Evolutionary conservation across 352 stramenopile genomes (phyloP).

Genomic region (Pythium folliculosum): DNA sequence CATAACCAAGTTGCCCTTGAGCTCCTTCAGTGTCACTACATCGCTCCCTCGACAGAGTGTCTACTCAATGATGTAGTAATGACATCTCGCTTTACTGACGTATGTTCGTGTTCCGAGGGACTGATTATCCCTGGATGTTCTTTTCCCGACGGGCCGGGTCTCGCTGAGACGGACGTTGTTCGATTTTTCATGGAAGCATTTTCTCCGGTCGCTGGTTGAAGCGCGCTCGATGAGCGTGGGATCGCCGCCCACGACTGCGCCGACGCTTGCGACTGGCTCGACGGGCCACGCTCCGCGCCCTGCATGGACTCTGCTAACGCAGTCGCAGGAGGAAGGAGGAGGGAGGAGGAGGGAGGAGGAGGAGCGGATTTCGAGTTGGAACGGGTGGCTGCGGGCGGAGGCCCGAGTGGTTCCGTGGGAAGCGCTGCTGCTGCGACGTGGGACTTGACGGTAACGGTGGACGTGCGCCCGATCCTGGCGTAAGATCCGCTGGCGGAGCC

Average conservation of each 20-base stretch:
- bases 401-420: background rate
- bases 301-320: background rate
- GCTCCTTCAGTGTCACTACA: background rate
- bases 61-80: background rate
- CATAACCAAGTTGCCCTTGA: no score
- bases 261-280: conserved; percentile 4
- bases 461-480: background rate
- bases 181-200: background rate
- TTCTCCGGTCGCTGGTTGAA: background rate
- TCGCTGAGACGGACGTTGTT: conserved; percentile 6
- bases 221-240: background rate
- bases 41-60: background rate
- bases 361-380: background rate
- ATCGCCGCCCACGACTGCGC: background rate
- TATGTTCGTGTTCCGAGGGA: background rate
- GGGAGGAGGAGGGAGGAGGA: background rate
- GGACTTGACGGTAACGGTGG: background rate
- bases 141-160: conserved; percentile 6
- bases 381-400: background rate
- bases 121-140: background rate
- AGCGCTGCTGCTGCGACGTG: background rate
- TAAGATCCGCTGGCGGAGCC: background rate
- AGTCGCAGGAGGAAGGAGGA: background rate
- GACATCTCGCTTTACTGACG: background rate
- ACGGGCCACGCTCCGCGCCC: background rate